A percentile compares a stretch with the other conserved stretches of the same genome.
These are phyloP conservation scores for Stellera chamaejasme DNA, from an alignment of 345 rosid species.

Conservation along the genomic window DNA sequence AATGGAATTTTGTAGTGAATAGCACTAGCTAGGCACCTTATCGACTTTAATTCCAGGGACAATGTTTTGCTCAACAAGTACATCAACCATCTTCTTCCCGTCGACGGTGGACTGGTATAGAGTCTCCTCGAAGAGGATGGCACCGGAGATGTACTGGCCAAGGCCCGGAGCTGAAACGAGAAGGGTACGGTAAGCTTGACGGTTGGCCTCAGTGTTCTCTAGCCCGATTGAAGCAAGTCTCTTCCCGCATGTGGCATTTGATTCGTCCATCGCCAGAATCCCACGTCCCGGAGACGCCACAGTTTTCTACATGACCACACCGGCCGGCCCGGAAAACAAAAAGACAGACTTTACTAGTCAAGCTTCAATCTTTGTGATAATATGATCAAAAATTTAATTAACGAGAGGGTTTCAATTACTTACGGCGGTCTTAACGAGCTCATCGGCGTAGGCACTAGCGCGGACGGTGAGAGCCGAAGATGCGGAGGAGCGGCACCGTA, in stretches of 20 bases:
- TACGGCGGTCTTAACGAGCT: constrained; percentile 96
- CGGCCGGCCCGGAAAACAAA: constrained; percentile 1
- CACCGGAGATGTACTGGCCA: constrained; percentile 81
- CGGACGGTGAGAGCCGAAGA: constrained; percentile 47
- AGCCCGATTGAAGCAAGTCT: constrained; percentile 87
- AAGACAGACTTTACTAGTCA: background rate
- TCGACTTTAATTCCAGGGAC: constrained; percentile 98
- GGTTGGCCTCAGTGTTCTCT: constrained; percentile 96
- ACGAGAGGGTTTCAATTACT: constrained; percentile 9
- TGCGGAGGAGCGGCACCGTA: constrained; percentile 34
- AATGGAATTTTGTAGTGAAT: background rate
- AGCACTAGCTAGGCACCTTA: constrained; percentile 83
- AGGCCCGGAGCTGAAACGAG: constrained; percentile 78
- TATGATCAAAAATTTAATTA: background rate
- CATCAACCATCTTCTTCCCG: constrained; percentile 90
- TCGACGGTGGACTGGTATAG: constrained; percentile 85
- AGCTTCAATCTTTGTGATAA: background rate
- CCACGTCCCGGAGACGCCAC: constrained; percentile 96
- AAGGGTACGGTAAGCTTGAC: constrained; percentile 92
- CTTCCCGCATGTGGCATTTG: constrained; percentile 95
- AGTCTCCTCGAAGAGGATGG: constrained; percentile 95
- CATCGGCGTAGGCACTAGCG: constrained; percentile 83
- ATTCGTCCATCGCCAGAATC: constrained; percentile 98
- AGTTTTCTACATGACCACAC: constrained; percentile 46
- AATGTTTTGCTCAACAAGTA: constrained; percentile 77